phyloP scores from a whole-genome alignment of 495 filamentous ascomycete species.

The Talaromyces nanjingensis region DNA sequence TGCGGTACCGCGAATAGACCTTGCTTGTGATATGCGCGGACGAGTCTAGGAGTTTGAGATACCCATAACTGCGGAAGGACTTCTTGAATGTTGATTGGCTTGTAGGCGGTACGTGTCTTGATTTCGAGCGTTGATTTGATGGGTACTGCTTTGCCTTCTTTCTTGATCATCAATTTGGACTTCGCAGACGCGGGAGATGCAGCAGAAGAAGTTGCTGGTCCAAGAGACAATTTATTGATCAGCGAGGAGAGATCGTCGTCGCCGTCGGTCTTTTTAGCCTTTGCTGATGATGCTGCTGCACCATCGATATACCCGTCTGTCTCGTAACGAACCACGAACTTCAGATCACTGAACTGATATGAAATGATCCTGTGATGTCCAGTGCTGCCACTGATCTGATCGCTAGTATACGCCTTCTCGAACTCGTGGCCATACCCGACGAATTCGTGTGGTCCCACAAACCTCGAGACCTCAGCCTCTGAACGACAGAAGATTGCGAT shows the following conservation, averaged over 20 bases:
- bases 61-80: conserved; percentile 41
- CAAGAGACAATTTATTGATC: conserved; percentile 24
- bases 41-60: conserved; percentile 42
- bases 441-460: conserved; percentile 29
- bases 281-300: not conserved
- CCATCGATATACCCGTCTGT: conserved; percentile 35
- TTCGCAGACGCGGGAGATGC: conserved; percentile 6
- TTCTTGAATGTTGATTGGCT: conserved; percentile 27
- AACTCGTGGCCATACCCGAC: conserved; percentile 41
- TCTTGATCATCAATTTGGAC: conserved; percentile 26
- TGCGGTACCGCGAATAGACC: conserved; percentile 31
- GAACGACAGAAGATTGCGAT: conserved; percentile 19
- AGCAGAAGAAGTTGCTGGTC: conserved; percentile 4
- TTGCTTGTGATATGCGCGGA: conserved; percentile 37
- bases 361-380: conserved; percentile 43
- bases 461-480: conserved; percentile 23
- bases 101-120: conserved; percentile 39
- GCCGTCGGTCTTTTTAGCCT: not conserved
- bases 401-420: conserved; percentile 41
- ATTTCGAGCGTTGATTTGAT: conserved; percentile 23
- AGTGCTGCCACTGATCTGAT: conserved; percentile 28
- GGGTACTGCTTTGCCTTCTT: conserved; percentile 17
- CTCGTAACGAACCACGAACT: conserved; percentile 40
- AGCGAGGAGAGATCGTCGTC: conserved; percentile 19
- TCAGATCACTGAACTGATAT: conserved; percentile 37